These are phyloP conservation scores for Chimonanthus praecox DNA, from an alignment of 164 flowering plant species.

Conservation along the genomic window DNA sequence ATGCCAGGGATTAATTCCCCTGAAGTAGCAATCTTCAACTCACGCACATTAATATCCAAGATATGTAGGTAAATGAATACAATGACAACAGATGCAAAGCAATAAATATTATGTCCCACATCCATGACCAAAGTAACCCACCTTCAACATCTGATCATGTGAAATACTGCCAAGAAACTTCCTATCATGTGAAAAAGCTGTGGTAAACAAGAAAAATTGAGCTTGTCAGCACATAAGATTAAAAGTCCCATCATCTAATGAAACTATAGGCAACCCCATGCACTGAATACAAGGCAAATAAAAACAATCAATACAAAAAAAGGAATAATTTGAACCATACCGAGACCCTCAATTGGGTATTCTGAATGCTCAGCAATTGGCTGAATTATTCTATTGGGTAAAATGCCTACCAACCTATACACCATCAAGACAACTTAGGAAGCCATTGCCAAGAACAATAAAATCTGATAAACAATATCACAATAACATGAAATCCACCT, in stretches of 20 bases:
- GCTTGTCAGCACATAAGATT: neutral
- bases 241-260: neutral
- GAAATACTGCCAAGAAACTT: constrained; percentile 87
- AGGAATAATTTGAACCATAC: constrained; percentile 29
- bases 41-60: too few species aligned
- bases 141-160: constrained; percentile 85
- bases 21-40: too few species aligned
- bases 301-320: neutral
- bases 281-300: neutral
- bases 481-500: constrained; percentile 37
- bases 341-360: constrained; percentile 87
- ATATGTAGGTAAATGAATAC: too few species aligned
- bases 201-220: constrained; percentile 23
- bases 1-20: too few species aligned
- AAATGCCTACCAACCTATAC: constrained; percentile 75
- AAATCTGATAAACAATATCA: neutral
- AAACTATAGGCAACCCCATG: neutral
- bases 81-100: neutral
- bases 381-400: constrained; percentile 89
- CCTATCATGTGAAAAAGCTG: constrained; percentile 89
- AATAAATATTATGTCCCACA: neutral
- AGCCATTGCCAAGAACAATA: neutral
- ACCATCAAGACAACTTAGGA: constrained; percentile 1
- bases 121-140: constrained; percentile 6
- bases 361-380: constrained; percentile 98